Conservation (phyloP, 139 green algal species). For the Tetradesmus obliquus region DNA sequence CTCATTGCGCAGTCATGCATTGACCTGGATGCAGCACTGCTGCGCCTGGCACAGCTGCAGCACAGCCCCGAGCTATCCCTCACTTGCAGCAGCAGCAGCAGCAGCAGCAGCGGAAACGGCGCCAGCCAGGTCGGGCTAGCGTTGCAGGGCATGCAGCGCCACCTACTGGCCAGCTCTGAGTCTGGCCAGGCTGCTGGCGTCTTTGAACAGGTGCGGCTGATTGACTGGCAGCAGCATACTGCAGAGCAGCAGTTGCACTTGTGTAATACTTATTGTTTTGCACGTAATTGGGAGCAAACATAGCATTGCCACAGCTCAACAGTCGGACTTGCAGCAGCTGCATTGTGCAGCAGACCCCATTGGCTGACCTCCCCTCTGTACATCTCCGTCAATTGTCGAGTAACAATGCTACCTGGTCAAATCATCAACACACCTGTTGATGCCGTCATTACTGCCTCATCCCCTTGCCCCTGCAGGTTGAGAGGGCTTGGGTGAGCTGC, state of each 20-base stretch:
- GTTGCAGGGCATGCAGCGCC: not conserved
- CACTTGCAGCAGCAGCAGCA: constrained; percentile 5
- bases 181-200: not conserved
- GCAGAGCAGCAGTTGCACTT: too few relatives aligned
- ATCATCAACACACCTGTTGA: too few relatives aligned
- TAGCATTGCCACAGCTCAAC: too few relatives aligned
- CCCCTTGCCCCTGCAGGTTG: not conserved
- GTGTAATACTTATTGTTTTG: too few relatives aligned
- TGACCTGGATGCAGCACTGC: not conserved
- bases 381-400: too few relatives aligned
- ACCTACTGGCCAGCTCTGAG: not conserved
- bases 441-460: not conserved
- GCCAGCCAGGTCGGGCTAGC: not conserved
- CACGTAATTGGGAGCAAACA: too few relatives aligned
- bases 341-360: too few relatives aligned
- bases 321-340: too few relatives aligned
- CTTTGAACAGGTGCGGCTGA: not conserved
- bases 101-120: not conserved
- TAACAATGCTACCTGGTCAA: too few relatives aligned
- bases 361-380: too few relatives aligned
- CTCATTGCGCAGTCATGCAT: not conserved
- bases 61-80: not conserved
- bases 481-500: not conserved
- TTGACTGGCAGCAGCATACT: too few relatives aligned
- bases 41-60: not conserved